Evolutionary conservation across 139 green algal species (phyloP), one percentile per base, ranked within the genome.

Genomic region (Dunaliella primolecta): DNA sequence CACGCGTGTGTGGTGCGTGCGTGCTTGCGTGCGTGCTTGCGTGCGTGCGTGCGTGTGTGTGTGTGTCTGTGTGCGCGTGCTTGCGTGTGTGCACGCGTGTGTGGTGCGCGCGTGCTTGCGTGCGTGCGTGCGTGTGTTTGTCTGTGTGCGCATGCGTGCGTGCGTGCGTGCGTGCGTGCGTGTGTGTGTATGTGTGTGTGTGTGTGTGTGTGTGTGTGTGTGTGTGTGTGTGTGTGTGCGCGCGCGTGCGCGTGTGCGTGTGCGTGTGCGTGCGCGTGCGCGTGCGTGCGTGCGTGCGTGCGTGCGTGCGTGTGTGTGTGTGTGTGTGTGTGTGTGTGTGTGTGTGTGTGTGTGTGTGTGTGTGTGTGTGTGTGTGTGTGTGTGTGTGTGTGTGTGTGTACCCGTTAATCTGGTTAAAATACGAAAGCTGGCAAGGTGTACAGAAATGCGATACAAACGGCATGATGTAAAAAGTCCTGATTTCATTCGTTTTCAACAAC

Each of bases 311-410:
- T n/a, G n/a, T n/a, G n/a, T n/a, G n/a, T n/a, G n/a, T n/a, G n/a
- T n/a, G n/a, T n/a, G n/a, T n/a, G n/a, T n/a, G n/a, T n/a, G 77
- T 46, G 77, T 82, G 77, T 46, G 77, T 82, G 31, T 46, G 77
- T 82, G 77, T 64, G 46, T 64, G 46, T 64, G 46, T 64, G 46
- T 64, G 46, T 64, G 46, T 64, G 46, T 64, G 46, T 64, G 46
- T 64, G 46, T 64, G 46, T 64, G 46, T 64, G 46, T 64, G 46
- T 64, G 46, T 64, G 46, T 64, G 46, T 64, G 46, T 64, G 46
- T 64, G 46, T 64, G 46, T 64, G 46, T 64, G 46, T 15, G 15
- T 64, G 46, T 15, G 46, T 15, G 46, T 64, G 46, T 64, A 15
- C 15, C 7, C 15, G 15, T 64, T 64, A 25, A 64, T 64, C 7